Conservation (phyloP, 1,284 basidiomycete genomes). For the Ceratobasidium sp. region DNA sequence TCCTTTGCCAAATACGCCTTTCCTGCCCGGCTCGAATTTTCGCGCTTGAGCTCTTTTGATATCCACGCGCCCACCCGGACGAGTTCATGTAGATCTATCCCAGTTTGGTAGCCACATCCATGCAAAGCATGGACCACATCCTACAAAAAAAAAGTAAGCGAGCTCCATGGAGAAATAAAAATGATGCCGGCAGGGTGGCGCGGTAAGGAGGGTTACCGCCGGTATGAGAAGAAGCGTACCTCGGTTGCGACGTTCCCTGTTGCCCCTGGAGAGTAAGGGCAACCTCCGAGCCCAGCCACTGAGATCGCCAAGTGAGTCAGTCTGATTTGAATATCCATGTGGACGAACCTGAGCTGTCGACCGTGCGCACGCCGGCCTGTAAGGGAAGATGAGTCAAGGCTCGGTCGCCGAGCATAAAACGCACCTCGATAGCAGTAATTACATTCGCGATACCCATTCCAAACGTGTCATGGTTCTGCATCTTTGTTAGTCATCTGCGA, state of each 20-base stretch:
- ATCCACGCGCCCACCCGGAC: slow-evolving; percentile 85
- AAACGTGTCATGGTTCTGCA: slow-evolving; percentile 90
- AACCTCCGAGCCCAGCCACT: slow-evolving; percentile 89
- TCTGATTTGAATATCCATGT: background rate
- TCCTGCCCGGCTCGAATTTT: slow-evolving; percentile 81
- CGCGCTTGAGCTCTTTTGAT: slow-evolving; percentile 66
- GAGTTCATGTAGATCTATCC: slow-evolving; percentile 68
- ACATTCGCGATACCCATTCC: slow-evolving; percentile 81
- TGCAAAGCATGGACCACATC: slow-evolving; percentile 87
- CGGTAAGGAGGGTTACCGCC: background rate
- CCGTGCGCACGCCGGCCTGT: slow-evolving; percentile 44
- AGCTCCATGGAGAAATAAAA: background rate
- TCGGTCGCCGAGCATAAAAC: background rate
- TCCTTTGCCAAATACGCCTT: slow-evolving; percentile 71
- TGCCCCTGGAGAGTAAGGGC: slow-evolving; percentile 94
- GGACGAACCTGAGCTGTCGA: slow-evolving; percentile 46
- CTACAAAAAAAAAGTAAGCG: slow-evolving; percentile 39
- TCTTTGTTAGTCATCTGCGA: slow-evolving; percentile 35
- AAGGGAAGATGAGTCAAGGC: background rate
- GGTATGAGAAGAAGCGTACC: slow-evolving; percentile 38
- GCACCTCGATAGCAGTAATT: slow-evolving; percentile 62
- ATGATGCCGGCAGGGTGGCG: background rate
- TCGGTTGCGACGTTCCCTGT: slow-evolving; percentile 94
- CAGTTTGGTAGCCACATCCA: slow-evolving; percentile 71
- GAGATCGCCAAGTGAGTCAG: slow-evolving; percentile 51